These are phyloP conservation scores for Microcera coccophila DNA, from an alignment of 2,329 filamentous ascomycete species.

Conservation along the genomic window DNA sequence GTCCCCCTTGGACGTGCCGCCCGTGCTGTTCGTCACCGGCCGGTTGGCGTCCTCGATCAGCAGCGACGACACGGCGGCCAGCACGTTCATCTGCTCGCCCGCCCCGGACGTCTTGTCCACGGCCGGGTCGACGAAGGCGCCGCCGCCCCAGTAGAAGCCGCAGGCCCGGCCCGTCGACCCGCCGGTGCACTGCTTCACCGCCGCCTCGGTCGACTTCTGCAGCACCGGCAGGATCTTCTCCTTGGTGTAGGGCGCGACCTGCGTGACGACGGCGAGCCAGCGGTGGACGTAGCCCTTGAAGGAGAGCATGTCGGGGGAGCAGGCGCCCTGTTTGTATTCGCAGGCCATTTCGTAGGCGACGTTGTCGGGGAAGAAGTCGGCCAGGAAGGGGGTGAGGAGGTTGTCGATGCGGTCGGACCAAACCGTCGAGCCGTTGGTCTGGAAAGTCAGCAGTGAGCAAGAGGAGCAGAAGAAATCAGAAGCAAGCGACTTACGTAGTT, in stretches of 20 bases:
- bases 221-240: conserved; percentile 56
- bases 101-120: conserved; percentile 53
- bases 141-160: conserved; percentile 58
- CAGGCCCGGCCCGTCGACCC: conserved; percentile 57
- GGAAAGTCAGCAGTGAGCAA: background rate
- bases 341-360: conserved; percentile 66
- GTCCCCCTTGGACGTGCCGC: conserved; percentile 47
- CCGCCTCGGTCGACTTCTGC: conserved; percentile 54
- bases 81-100: conserved; percentile 56
- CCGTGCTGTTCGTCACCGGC: conserved; percentile 45
- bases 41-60: conserved; percentile 40
- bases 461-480: fast-evolving
- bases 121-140: conserved; percentile 42
- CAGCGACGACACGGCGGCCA: conserved; percentile 51
- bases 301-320: conserved; percentile 67
- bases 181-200: conserved; percentile 59
- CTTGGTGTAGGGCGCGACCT: conserved; percentile 58
- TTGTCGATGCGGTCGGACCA: conserved; percentile 57
- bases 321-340: conserved; percentile 51
- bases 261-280: conserved; percentile 58
- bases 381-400: conserved; percentile 48
- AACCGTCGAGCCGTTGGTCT: conserved; percentile 48
- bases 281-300: conserved; percentile 69
- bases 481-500: conserved; percentile 47
- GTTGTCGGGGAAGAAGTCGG: conserved; percentile 53